Base-by-base conservation (phyloP, 2,329 filamentous ascomycete species). In the Neodidymelliopsis sp. region DNA sequence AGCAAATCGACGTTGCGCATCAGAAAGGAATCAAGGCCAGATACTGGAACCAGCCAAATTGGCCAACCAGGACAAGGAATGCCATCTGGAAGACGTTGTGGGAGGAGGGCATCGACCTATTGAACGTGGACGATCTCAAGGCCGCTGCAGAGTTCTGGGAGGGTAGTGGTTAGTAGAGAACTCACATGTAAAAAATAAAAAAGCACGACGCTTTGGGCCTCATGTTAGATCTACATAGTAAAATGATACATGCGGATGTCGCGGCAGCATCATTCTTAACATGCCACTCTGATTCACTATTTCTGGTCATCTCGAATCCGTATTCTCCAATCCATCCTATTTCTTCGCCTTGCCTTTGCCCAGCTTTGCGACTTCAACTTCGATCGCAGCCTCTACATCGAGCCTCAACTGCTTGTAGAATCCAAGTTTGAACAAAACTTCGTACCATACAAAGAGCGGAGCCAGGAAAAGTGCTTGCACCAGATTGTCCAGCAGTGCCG, bases 381-480 rank as follows among this genome's bases (percentile, higher is more conserved):
- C 76, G 9, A 65, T 66, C 16, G 63, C 78, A 8, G 11, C 42
- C 48, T 69, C 63, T 3, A 71, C 65, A 39, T 68, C 65, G 38
- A 12, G 54, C 54, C 91, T 89, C 62, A 73, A 73, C 0, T 54
- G 60, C 11, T 77, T 79, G 53, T 93, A 84, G 74, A 97, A 97
- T 20, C 93, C 93, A 46, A 95, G 81, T 68, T 82, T 85, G 77
- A 97, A 97, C 33, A 97, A 79, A 9, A 93, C 74, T 77, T 97
- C 92, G 62, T 97, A 88, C 90, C 94, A 97, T 47, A 97, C 93
- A 65, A 97, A 99, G 66, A 99, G 85, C 20, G 94, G 94, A 1
- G 93, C 94, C 25, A 97, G 79, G 66, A 97, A 92, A 57, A 97
- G 73, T 28, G 94, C 92, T 75, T 97, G 94, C 40, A 94, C 81